Evolutionary conservation across 768 basidiomycete genomes (phyloP).

Genomic region (Tremella yokohamensis): DNA sequence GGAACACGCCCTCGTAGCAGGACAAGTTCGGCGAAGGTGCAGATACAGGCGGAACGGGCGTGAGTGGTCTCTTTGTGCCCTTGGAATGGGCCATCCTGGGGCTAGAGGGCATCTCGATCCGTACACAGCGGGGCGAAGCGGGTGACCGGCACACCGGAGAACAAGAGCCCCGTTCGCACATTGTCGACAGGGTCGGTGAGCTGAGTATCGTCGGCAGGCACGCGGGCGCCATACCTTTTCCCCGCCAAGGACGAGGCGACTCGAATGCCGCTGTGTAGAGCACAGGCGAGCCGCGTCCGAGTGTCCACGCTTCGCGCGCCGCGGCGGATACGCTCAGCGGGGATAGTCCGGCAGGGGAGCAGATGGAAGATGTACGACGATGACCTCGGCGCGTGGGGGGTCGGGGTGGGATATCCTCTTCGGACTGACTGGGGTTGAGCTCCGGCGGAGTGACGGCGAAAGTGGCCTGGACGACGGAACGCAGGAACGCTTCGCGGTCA

Average conservation of each 20-base stretch:
- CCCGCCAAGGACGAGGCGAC: conserved; percentile 2
- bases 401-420: background rate
- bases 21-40: background rate
- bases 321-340: background rate
- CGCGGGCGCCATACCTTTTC: background rate
- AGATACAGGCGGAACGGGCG: background rate
- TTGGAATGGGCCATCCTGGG: too few species aligned
- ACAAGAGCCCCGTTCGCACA: background rate
- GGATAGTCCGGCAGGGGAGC: background rate
- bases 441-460: background rate
- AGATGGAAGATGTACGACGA: background rate
- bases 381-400: background rate
- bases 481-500: background rate
- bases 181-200: background rate
- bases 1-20: background rate
- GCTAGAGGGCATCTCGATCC: too few species aligned
- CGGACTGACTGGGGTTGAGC: background rate
- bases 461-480: background rate
- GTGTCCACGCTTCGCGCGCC: background rate
- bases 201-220: background rate
- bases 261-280: background rate
- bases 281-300: background rate
- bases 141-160: background rate
- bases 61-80: too few species aligned
- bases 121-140: too few species aligned